A percentile compares a stretch with the other conserved stretches of the same genome.
phyloP scores from a whole-genome alignment of 768 basidiomycete genomes.

The Rhizopogon salebrosus region DNA sequence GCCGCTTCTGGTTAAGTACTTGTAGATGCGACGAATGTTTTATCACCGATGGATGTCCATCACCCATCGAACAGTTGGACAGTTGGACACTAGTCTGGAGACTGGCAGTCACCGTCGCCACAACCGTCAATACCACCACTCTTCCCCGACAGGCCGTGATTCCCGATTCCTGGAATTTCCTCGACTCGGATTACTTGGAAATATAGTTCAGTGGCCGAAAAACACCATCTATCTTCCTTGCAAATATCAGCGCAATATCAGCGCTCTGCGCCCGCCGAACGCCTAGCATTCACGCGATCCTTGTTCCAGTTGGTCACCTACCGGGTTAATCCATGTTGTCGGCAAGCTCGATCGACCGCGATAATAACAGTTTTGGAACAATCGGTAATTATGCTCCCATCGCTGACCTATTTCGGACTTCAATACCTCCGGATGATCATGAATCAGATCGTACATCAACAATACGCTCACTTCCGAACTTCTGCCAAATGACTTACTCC shows the following conservation, averaged over 20 bases:
- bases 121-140: neutral
- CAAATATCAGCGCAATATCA: neutral
- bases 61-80: neutral
- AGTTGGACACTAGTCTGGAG: neutral
- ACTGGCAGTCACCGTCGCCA: neutral
- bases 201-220: neutral
- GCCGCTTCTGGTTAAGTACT: too few relatives aligned
- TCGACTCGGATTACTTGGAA: neutral
- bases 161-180: neutral
- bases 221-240: neutral
- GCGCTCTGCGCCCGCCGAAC: neutral
- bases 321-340: too few relatives aligned
- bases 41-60: too few relatives aligned
- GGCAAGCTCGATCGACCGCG: neutral
- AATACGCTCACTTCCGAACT: neutral
- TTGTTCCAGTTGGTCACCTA: neutral
- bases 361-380: neutral
- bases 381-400: slow-evolving; percentile 2
- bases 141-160: neutral
- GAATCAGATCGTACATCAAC: neutral
- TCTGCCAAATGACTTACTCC: neutral
- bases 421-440: neutral
- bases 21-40: too few relatives aligned
- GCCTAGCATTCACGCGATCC: neutral
- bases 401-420: slow-evolving; percentile 1